phyloP scores from a whole-genome alignment of 768 basidiomycete species.

The Lentinula sp. region DNA sequence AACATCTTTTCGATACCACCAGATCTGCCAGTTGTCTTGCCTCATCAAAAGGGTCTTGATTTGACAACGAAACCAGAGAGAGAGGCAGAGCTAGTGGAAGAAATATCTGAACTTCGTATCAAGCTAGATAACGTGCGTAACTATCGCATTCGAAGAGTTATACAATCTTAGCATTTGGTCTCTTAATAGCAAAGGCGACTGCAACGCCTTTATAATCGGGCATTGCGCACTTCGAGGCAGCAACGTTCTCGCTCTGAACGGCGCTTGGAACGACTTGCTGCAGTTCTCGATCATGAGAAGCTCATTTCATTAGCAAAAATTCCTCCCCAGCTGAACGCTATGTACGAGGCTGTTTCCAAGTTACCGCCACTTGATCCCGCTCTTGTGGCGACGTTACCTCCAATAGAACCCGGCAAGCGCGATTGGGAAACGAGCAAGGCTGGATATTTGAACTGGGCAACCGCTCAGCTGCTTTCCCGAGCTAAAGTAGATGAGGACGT shows the following conservation, averaged over 20 bases:
- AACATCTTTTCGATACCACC: slow-evolving; percentile 80
- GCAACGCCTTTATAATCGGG: slow-evolving; percentile 48
- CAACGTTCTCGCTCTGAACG: slow-evolving; percentile 41
- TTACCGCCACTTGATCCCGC: slow-evolving; percentile 40
- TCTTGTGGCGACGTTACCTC: slow-evolving; percentile 29
- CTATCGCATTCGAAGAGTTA: not conserved
- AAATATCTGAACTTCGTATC: slow-evolving; percentile 61
- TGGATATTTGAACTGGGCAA: slow-evolving; percentile 78
- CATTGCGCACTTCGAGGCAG: slow-evolving; percentile 39
- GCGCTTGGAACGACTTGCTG: slow-evolving; percentile 34
- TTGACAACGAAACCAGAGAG: slow-evolving; percentile 52
- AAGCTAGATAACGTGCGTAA: slow-evolving; percentile 64
- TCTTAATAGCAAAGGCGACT: slow-evolving; percentile 57
- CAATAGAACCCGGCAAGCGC: slow-evolving; percentile 57
- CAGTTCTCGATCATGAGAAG: slow-evolving; percentile 31
- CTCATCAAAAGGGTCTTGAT: slow-evolving; percentile 71
- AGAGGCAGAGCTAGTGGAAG: slow-evolving; percentile 56
- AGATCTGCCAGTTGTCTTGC: slow-evolving; percentile 64
- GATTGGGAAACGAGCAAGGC: slow-evolving; percentile 72
- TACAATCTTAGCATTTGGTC: not conserved
- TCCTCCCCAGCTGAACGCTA: slow-evolving; percentile 30
- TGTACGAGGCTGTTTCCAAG: slow-evolving; percentile 43
- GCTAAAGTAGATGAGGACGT: slow-evolving; percentile 19
- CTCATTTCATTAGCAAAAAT: slow-evolving; percentile 33
- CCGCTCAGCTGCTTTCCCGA: slow-evolving; percentile 42